Conservation (phyloP, 768 basidiomycete genomes). For the Rhodocollybia butyracea region DNA sequence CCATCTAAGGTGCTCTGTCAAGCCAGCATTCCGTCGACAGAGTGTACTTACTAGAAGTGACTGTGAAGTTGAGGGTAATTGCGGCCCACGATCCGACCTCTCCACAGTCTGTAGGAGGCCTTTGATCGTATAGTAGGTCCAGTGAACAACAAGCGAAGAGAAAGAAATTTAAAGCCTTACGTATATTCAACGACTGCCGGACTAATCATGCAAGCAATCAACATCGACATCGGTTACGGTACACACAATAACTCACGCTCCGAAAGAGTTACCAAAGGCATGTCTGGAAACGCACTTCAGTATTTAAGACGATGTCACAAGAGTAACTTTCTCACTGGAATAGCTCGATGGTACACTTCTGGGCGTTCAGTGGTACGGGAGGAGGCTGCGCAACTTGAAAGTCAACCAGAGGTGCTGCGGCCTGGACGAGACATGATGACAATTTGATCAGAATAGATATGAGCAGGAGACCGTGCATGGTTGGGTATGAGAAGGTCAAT, state of each 20-base stretch:
- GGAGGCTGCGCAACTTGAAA: conserved; percentile 79
- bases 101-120: conserved; percentile 74
- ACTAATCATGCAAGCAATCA: neutral
- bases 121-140: conserved; percentile 19
- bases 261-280: conserved; percentile 71
- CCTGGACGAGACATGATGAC: neutral
- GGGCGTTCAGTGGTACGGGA: conserved; percentile 53
- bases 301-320: conserved; percentile 4
- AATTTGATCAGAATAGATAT: neutral
- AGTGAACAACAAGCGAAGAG: no score
- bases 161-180: neutral
- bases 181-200: conserved; percentile 6
- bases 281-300: conserved; percentile 36
- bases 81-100: conserved; percentile 69
- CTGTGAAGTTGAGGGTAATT: conserved; percentile 73
- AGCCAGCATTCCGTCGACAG: no score
- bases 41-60: conserved; percentile 47
- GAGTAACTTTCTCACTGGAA: conserved; percentile 46
- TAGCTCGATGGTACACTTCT: conserved; percentile 65
- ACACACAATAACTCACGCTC: conserved; percentile 40
- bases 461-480: neutral
- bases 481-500: neutral
- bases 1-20: conserved; percentile 34
- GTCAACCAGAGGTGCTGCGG: conserved; percentile 39
- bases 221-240: neutral